phyloP scores from a whole-genome alignment of 2,329 filamentous ascomycete species.

The Cordyceps cateniannulata region DNA sequence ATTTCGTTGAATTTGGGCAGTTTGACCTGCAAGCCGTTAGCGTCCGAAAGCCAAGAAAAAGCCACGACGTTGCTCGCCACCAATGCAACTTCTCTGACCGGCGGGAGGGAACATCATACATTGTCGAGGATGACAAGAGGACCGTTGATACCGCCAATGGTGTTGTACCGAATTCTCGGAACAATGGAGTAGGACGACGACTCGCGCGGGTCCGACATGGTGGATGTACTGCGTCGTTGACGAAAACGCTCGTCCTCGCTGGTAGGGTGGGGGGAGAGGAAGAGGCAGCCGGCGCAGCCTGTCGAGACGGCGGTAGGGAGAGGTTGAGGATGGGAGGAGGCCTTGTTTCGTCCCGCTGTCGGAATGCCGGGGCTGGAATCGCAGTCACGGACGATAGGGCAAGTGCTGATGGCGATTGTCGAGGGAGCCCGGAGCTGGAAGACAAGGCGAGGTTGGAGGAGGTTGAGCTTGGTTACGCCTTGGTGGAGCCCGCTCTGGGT shows the following conservation, averaged over 20 bases:
- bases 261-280: conserved; percentile 8
- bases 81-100: not conserved
- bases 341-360: conserved; percentile 7
- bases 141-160: conserved; percentile 94
- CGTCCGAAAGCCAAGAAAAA: not conserved
- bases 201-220: conserved; percentile 51
- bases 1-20: conserved; percentile 97
- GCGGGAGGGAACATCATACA: conserved; percentile 40
- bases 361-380: conserved; percentile 12
- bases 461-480: conserved; percentile 33
- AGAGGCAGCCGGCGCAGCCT: conserved; percentile 10
- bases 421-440: conserved; percentile 20
- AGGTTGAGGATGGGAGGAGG: not conserved
- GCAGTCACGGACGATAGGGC: conserved; percentile 15
- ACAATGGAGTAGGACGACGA: conserved; percentile 54
- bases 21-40: conserved; percentile 65
- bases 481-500: conserved; percentile 27
- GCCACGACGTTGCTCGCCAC: not conserved
- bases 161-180: conserved; percentile 83
- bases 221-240: conserved; percentile 18
- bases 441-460: conserved; percentile 29
- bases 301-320: not conserved
- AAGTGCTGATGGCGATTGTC: conserved; percentile 18
- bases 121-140: conserved; percentile 96
- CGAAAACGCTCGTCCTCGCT: conserved; percentile 14